Base-by-base conservation (phyloP, 768 basidiomycete species). In the Terana coerulea region DNA sequence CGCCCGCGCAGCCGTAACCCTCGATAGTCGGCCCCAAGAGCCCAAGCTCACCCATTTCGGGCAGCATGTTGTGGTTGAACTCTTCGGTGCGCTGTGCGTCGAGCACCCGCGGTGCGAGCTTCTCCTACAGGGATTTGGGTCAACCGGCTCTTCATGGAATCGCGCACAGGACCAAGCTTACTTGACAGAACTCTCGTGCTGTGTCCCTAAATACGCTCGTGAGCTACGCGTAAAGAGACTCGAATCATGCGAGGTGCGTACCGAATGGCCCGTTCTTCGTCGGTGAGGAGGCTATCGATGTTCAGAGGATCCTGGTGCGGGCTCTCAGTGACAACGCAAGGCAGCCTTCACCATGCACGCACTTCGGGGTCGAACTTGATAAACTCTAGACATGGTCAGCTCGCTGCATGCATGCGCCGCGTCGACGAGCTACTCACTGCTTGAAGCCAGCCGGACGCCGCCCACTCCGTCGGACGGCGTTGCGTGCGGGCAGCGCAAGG, bases 1-100 rank as follows among this genome's bases (percentile, higher is more conserved):
- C 85, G 19, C 95, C 95, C 0, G 95, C 95, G 62, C 95, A 98
- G 21, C 90, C 93, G 57, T 97, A 97, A 0, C 92, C 95, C 52
- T 86, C 67, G 57, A 98, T 98, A 0, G 95, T 98, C 2, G 95
- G 85, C 0, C 95, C 95, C 1, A 98, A 75, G 12, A 98, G 71
- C 2, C 95, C 95, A 3, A 98, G 74, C 54, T 84, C 80, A 4
- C 95, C 95, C 95, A 98, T 97, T 66, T 95, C 91, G 8, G 83
- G 81, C 19, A 98, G 73, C 44, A 92, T 83, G 5, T 75, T 71
- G 52, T 75, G 76, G 67, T 94, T 77, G 68, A 92, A 95, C 62
- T 87, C 90, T 79, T 97, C 95, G 5, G 86, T 91, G 49, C 95
- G 75, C 79, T 91, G 92, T 26, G 83, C 91, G 31, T 95, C 74